Evolutionary conservation across 495 filamentous ascomycete genomes (phyloP), one percentile per base, ranked within the genome.

Genomic region (Xylaria intraflava): DNA sequence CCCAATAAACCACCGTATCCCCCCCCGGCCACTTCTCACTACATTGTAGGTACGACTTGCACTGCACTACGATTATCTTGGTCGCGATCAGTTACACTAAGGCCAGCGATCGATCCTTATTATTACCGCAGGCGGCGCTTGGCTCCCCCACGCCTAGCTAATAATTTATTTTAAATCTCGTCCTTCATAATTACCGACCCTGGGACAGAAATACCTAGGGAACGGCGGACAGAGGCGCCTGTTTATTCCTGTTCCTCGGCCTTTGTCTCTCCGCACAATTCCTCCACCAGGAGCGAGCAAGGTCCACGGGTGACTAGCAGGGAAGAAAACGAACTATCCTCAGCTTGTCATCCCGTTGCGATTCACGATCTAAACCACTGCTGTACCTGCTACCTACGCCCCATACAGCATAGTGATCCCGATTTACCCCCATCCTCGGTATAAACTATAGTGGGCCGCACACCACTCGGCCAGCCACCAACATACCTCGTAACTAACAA

Each of bases 101-200:
- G 43, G 31, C 51, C 43, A n/a, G n/a, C n/a, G n/a, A n/a, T 33
- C 23, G 43, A 27, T 35, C 51, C 44, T 47, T 41, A 42, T 44
- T 48, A 27, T 47, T 27, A 29, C 31, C 46, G 51, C 51, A 40
- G 41, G 42, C 51, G 41, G 40, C 42, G 42, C 41, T 54, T 47
- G 51, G 30, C 44, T 38, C 57, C 63, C 56, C 48, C 57, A 49
- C 52, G 55, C 62, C 62, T 61, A 65, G 60, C 62, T 60, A 29
- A 4, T 9, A 29, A 9, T 50, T 52, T 39, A 43, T 27, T 42
- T 41, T 50, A 29, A 29, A 29, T 49, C 43, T 56, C 48, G 17
- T 52, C 20, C 20, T 22, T 52, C 33, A 46, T 43, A 62, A 55
- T 67, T 60, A 51, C 68, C 63, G 62, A 65, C 60, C 67, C 61